Evolutionary conservation across 2,329 filamentous ascomycete genomes (phyloP).

Genomic region (Chrysoporthe puriensis): DNA sequence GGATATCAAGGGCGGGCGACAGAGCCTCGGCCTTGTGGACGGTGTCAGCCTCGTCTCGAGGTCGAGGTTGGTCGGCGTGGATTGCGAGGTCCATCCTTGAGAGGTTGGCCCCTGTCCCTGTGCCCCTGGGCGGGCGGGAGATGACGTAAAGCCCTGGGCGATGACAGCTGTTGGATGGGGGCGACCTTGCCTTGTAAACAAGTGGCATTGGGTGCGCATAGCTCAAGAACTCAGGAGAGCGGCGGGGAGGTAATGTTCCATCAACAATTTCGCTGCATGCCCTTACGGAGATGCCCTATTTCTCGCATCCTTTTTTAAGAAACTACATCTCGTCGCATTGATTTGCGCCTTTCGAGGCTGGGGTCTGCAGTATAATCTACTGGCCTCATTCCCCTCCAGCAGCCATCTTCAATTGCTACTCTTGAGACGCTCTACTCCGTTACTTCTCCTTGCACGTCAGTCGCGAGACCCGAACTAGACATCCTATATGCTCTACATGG

Average conservation of each 20-base stretch:
- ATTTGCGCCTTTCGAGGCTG: not conserved
- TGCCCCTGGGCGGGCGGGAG: not conserved
- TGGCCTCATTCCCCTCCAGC: not conserved
- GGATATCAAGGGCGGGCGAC: no score
- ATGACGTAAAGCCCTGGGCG: not conserved
- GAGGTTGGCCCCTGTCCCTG: not conserved
- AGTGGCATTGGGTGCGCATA: constrained; percentile 2
- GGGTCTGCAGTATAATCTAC: not conserved
- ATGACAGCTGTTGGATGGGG: no score
- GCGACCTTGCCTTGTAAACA: not conserved
- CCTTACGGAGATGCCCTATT: constrained; percentile 12
- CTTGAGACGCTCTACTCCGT: not conserved
- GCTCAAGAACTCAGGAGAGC: constrained; percentile 5
- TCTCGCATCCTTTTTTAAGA: constrained; percentile 4
- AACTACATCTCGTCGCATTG: not conserved
- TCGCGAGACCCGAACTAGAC: not conserved
- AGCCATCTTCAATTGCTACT: not conserved
- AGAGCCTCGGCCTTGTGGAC: not conserved
- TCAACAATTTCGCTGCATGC: constrained; percentile 16
- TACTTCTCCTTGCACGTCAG: not conserved
- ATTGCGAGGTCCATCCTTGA: not conserved
- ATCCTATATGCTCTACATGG: not conserved
- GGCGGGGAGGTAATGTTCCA: constrained; percentile 8
- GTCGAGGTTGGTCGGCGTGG: not conserved
- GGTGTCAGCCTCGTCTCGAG: not conserved